These are phyloP conservation scores for Umbelopsis sp. DNA, from an alignment of 192 early-diverging fungal genomes.

Conservation along the genomic window DNA sequence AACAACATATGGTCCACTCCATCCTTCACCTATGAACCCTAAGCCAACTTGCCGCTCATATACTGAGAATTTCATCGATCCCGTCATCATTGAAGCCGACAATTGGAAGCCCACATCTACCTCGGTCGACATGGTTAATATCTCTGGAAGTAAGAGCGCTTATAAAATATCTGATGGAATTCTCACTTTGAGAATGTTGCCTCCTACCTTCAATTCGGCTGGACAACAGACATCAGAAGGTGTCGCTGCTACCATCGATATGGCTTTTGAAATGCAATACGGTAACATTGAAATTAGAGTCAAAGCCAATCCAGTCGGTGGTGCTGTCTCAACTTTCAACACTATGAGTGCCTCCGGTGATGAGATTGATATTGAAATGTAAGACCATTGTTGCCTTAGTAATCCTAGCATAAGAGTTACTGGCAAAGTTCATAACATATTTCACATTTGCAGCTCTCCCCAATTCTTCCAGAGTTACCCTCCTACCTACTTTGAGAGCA, in stretches of 20 bases:
- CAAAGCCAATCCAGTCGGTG: constrained; percentile 33
- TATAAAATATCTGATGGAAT: constrained; percentile 5
- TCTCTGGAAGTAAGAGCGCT: constrained; percentile 8
- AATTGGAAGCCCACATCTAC: constrained; percentile 3
- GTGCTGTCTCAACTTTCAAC: constrained; percentile 34
- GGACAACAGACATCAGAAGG: background rate
- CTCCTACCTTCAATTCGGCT: background rate
- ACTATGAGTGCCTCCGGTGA: constrained; percentile 41
- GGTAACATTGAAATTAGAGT: constrained; percentile 39
- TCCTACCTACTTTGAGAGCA: constrained; percentile 17
- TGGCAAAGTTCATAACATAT: background rate
- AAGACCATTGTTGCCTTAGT: background rate
- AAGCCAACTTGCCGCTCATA: constrained; percentile 19
- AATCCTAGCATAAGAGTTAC: background rate
- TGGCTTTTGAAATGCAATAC: constrained; percentile 39
- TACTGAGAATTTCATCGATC: constrained; percentile 10
- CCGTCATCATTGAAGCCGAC: constrained; percentile 13
- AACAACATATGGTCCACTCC: constrained; percentile 1
- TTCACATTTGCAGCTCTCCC: background rate
- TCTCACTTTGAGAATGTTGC: constrained; percentile 6
- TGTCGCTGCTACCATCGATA: constrained; percentile 13
- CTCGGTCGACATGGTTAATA: constrained; percentile 12
- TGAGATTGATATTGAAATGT: constrained; percentile 55
- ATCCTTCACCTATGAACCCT: constrained; percentile 13
- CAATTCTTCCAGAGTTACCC: background rate